A percentile compares a stretch with the other conserved stretches of the same genome.
Conservation (phyloP, 805 yeast species). For the Tetrapisispora arboricola region DNA sequence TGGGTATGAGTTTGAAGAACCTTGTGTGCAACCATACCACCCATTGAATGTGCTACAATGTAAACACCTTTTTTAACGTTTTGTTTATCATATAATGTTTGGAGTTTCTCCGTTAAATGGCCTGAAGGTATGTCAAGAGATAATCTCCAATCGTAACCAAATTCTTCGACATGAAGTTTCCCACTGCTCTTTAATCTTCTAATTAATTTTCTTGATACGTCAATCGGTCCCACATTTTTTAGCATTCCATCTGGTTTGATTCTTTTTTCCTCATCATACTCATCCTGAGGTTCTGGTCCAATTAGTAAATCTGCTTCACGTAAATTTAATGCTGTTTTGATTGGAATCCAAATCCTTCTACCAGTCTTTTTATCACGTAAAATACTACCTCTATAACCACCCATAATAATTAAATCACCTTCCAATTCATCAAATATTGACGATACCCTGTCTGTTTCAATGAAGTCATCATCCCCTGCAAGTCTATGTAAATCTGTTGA, state of each 20-base stretch:
- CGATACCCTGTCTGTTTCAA: conserved; percentile 20
- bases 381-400: conserved; percentile 83
- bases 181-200: conserved; percentile 45
- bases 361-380: conserved; percentile 54
- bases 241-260: conserved; percentile 69
- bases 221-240: conserved; percentile 81
- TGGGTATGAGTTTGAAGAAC: conserved; percentile 60
- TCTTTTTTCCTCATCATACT: conserved; percentile 38
- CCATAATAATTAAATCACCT: conserved; percentile 73
- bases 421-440: conserved; percentile 48
- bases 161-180: conserved; percentile 53
- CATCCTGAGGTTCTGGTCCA: conserved; percentile 69
- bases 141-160: conserved; percentile 92
- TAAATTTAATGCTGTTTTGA: conserved; percentile 73
- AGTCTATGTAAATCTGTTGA: conserved; percentile 14
- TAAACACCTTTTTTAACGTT: conserved; percentile 44
- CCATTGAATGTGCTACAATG: conserved; percentile 89
- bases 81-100: conserved; percentile 32
- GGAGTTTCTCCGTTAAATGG: conserved; percentile 41
- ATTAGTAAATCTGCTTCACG: conserved; percentile 57
- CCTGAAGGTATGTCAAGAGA: conserved; percentile 47
- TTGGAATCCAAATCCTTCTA: conserved; percentile 76
- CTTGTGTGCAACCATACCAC: conserved; percentile 78
- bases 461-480: conserved; percentile 11
- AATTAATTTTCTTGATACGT: conserved; percentile 54